Evolutionary conservation across 2,329 filamentous ascomycete species (phyloP).

Genomic region (Aspergillus sp.): DNA sequence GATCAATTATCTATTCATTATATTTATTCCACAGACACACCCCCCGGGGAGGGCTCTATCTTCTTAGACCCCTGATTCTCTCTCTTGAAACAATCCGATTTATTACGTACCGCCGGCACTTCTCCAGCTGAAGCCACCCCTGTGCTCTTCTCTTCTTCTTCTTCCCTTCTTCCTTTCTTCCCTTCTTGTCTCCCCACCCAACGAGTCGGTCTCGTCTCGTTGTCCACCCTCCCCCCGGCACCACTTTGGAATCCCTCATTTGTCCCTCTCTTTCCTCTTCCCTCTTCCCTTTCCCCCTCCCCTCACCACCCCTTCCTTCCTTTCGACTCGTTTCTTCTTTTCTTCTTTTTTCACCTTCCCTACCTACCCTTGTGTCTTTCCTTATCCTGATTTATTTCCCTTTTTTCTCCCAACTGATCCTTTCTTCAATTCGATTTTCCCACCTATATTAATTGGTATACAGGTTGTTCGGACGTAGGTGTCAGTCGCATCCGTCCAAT

Average conservation of each 20-base stretch:
- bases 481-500: background rate
- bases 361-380: conserved; percentile 5
- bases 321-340: conserved; percentile 10
- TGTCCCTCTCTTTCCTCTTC: conserved; percentile 23
- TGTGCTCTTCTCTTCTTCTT: background rate
- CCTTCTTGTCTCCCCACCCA: conserved; percentile 35
- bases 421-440: conserved; percentile 11
- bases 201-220: conserved; percentile 35
- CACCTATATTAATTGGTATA: background rate
- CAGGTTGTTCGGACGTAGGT: background rate
- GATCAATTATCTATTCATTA: too few relatives aligned
- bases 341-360: conserved; percentile 16
- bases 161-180: conserved; percentile 22
- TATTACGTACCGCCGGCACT: conserved; percentile 9
- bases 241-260: conserved; percentile 16
- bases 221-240: conserved; percentile 46
- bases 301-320: conserved; percentile 18
- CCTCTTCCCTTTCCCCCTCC: conserved; percentile 15
- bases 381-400: conserved; percentile 10
- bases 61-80: background rate
- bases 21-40: too few relatives aligned
- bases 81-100: background rate
- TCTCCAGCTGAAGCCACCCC: too few relatives aligned
- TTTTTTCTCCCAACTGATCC: conserved; percentile 14
- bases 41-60: too few relatives aligned